Base-by-base conservation (phyloP, 1,284 basidiomycete genomes). In the Naganishia cerealis region DNA sequence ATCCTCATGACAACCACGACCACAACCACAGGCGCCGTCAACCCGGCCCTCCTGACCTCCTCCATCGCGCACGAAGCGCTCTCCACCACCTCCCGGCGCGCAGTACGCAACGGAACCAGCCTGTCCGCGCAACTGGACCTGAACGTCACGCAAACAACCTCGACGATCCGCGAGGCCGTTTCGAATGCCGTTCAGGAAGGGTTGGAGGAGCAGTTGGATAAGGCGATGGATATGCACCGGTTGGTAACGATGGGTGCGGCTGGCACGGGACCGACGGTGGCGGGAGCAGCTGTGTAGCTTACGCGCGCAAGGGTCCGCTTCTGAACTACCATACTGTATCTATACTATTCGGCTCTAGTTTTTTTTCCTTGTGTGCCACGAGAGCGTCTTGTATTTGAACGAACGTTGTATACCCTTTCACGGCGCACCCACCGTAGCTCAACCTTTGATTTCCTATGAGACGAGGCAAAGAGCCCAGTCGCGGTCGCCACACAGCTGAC, bases 171-270 rank as follows among this genome's bases (percentile, higher is more conserved):
- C 50, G 61, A 63, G 46, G 61, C 61, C 3, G 53, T 52, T 21
- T 63, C 61, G 12, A 63, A 63, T 63, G 61, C 61, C n/a, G 48
- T 63, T 13, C 61, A 63, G 12, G 61, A 63, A 26, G 61, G 61
- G 3, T 42, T 63, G 21, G 50, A 63, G 50, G 61, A 63, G 38
- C 61, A 63, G 61, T 18, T 63, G 50, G 61, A 63, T 21, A 63
- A 63, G 48, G 61, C 50, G 59, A 62, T 62, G 48, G 59, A 62
- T 36, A 53, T 62, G 61, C 61, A 63, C 13, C 53, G 42, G 26
- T 50, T 63, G 46, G 53, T 52, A 6, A 16, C 42, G 3, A 38
- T 24, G 21, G 59, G 48, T 15, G 26, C 42, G n/a, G 24, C 4
- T 29, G 26, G 24, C 7, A n/a, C 9, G 46, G 21, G 46, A 8